These are phyloP conservation scores for Logfia minima DNA, from an alignment of 129 eudicot species.

Conservation along the genomic window DNA sequence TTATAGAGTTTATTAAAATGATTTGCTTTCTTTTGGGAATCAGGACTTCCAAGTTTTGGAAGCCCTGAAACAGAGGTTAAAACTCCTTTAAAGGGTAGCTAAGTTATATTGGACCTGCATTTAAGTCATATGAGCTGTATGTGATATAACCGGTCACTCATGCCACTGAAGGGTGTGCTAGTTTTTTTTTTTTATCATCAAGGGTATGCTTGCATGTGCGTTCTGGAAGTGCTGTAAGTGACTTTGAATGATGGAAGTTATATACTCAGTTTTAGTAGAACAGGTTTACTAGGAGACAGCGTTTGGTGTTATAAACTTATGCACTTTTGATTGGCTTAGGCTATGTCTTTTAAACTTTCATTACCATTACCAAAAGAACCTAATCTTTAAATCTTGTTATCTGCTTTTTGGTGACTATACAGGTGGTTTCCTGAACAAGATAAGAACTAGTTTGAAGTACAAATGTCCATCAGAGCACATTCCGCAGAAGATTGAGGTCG, in stretches of 20 bases:
- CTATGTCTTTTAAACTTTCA: background rate
- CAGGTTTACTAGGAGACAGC: background rate
- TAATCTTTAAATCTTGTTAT: background rate
- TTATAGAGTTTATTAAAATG: background rate
- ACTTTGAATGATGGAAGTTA: background rate
- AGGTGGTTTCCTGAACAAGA: constrained; percentile 69
- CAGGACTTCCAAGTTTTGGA: background rate
- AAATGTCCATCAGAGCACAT: constrained; percentile 81
- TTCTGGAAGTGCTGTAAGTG: constrained; percentile 5
- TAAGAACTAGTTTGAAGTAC: constrained; percentile 65
- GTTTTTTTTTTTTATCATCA: background rate
- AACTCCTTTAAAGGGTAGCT: no score
- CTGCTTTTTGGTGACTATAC: constrained; percentile 29
- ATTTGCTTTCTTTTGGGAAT: background rate
- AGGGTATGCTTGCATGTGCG: background rate
- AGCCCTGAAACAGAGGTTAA: no score
- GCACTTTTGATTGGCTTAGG: background rate
- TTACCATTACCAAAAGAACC: background rate
- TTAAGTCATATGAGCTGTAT: no score
- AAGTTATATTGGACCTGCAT: no score
- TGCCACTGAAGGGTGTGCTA: no score
- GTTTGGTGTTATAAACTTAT: background rate
- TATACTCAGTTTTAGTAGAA: background rate
- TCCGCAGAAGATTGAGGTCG: constrained; percentile 84
- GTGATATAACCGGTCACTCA: no score